These are phyloP conservation scores for Wickerhamomyces xylosicus DNA, from an alignment of 805 yeast species.

Conservation along the genomic window DNA sequence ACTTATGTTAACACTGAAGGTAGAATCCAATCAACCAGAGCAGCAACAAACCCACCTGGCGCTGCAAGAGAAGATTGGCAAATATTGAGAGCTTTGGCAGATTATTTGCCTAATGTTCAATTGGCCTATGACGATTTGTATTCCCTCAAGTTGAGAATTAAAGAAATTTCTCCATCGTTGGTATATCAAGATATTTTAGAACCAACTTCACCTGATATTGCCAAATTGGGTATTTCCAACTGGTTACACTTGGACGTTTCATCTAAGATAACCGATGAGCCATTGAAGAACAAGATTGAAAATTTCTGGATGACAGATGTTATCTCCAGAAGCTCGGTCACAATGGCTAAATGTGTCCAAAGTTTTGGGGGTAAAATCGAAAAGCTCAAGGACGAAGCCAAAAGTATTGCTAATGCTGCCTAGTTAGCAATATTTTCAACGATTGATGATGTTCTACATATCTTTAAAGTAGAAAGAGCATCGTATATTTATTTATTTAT, in stretches of 20 bases:
- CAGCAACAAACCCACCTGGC: slow-evolving; percentile 83
- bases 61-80: slow-evolving; percentile 91
- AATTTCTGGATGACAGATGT: slow-evolving; percentile 87
- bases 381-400: slow-evolving; percentile 41
- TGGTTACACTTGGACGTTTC: slow-evolving; percentile 27
- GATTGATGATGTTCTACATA: background rate
- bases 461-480: background rate
- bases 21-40: slow-evolving; percentile 74
- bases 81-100: slow-evolving; percentile 73
- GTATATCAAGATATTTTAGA: slow-evolving; percentile 68
- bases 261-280: background rate
- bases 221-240: slow-evolving; percentile 44
- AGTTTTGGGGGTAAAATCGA: slow-evolving; percentile 60
- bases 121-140: slow-evolving; percentile 70
- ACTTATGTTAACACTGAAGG: slow-evolving; percentile 89
- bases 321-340: slow-evolving; percentile 77
- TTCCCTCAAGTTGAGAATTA: slow-evolving; percentile 58
- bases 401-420: too few relatives aligned
- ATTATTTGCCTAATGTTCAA: slow-evolving; percentile 57
- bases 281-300: slow-evolving; percentile 58
- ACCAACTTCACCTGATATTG: slow-evolving; percentile 48
- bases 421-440: too few relatives aligned
- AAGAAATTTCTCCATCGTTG: slow-evolving; percentile 73
- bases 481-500: background rate
- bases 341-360: slow-evolving; percentile 81